Evolutionary conservation across 805 yeast species (phyloP).

Genomic region (Nakazawaea anatomiae): DNA sequence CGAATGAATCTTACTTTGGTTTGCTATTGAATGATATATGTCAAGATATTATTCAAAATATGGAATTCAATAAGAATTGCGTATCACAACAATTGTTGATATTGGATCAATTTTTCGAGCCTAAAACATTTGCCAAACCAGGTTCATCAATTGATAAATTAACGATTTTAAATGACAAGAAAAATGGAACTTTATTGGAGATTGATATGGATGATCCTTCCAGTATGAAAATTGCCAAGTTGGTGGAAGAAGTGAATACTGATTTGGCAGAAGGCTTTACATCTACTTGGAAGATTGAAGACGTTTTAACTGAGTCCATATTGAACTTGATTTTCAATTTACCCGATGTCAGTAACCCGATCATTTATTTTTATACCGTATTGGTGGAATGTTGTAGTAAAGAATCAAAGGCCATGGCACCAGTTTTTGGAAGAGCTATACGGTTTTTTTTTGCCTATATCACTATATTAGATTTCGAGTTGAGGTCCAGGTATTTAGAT

Average conservation of each 20-base stretch:
- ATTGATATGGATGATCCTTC: conserved; percentile 27
- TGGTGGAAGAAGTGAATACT: conserved; percentile 26
- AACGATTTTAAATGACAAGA: conserved; percentile 26
- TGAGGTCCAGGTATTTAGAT: conserved; percentile 65
- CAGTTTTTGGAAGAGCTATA: conserved; percentile 89
- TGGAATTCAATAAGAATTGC: conserved; percentile 86
- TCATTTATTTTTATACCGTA: conserved; percentile 77
- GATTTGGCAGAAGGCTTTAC: conserved; percentile 30
- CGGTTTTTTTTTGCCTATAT: conserved; percentile 71
- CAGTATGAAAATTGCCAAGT: conserved; percentile 16
- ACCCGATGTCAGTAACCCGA: conserved; percentile 60
- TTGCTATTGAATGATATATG: conserved; percentile 69
- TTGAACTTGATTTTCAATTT: conserved; percentile 71
- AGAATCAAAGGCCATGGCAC: conserved; percentile 82
- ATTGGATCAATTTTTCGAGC: conserved; percentile 65
- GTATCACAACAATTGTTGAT: conserved; percentile 79
- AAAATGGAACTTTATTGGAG: conserved; percentile 24
- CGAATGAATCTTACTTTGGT: conserved; percentile 42
- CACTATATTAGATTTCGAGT: conserved; percentile 67
- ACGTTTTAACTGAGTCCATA: conserved; percentile 77
- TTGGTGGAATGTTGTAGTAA: conserved; percentile 82
- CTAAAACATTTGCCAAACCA: conserved; percentile 59
- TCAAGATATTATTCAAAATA: conserved; percentile 65
- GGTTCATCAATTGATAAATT: conserved; percentile 77
- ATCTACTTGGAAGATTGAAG: conserved; percentile 90